Conservation (phyloP, 805 yeast genomes). For the Kodamaea hsintzibuensis region DNA sequence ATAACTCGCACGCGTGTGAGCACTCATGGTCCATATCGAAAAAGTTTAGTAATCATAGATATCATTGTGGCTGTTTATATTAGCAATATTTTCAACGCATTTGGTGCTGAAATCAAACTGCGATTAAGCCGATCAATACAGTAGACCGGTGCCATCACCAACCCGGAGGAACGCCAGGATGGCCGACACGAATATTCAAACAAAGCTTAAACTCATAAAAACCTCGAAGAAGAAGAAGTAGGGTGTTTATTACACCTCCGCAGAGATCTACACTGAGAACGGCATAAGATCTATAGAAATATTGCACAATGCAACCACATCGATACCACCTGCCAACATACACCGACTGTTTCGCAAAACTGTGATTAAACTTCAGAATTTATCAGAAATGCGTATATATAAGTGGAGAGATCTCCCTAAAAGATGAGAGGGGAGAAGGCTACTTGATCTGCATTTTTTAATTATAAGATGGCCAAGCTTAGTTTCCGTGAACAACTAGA, state of each 20-base stretch:
- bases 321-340: conserved; percentile 3
- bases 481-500: conserved; percentile 14
- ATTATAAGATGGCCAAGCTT: not conserved
- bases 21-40: not conserved
- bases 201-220: not conserved
- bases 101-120: not conserved
- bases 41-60: not conserved
- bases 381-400: not conserved
- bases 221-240: not conserved
- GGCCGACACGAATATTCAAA: not conserved
- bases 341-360: not conserved
- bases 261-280: not conserved
- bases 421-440: not conserved
- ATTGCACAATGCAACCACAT: not conserved
- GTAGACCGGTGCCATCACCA: too few species aligned
- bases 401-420: not conserved
- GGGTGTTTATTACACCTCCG: not conserved
- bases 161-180: too few species aligned
- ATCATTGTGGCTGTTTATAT: not conserved
- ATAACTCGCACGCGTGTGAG: not conserved
- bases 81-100: not conserved
- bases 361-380: not conserved
- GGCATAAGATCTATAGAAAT: not conserved
- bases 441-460: not conserved
- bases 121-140: too few species aligned